These are phyloP conservation scores for Colletotrichum brevisporum DNA, from an alignment of 2,329 filamentous ascomycete species.

Conservation along the genomic window DNA sequence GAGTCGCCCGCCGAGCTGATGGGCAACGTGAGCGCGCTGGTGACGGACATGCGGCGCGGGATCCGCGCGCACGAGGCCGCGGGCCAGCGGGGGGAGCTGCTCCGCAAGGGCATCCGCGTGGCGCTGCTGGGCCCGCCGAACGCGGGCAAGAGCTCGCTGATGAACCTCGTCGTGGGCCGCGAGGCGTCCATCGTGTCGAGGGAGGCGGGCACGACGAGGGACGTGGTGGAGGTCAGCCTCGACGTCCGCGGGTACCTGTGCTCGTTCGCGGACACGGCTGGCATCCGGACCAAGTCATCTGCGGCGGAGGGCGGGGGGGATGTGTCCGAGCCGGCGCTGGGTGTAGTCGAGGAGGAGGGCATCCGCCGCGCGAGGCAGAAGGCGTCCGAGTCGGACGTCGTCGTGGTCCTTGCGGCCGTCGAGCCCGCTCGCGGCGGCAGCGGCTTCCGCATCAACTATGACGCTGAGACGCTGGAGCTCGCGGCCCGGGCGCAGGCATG, in stretches of 20 bases:
- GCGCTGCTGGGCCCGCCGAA: slow-evolving; percentile 93
- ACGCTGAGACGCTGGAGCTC: slow-evolving; percentile 68
- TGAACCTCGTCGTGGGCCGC: slow-evolving; percentile 90
- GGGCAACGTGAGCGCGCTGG: slow-evolving; percentile 75
- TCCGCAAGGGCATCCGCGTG: slow-evolving; percentile 87
- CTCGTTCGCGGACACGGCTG: slow-evolving; percentile 95
- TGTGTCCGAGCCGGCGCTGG: slow-evolving; percentile 62
- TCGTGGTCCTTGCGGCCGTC: slow-evolving; percentile 85
- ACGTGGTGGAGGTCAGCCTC: slow-evolving; percentile 92
- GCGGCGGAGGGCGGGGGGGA: slow-evolving; percentile 36
- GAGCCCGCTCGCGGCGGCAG: slow-evolving; percentile 60
- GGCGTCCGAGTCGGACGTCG: slow-evolving; percentile 86
- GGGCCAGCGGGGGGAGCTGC: slow-evolving; percentile 84
- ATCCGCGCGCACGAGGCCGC: slow-evolving; percentile 81
- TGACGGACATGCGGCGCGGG: slow-evolving; percentile 71
- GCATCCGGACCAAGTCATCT: slow-evolving; percentile 72
- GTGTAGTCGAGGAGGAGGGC: slow-evolving; percentile 87
- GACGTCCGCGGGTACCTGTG: slow-evolving; percentile 93
- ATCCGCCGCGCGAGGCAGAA: slow-evolving; percentile 88
- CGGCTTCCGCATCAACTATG: slow-evolving; percentile 62
- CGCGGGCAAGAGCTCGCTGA: slow-evolving; percentile 92
- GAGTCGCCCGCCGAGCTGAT: slow-evolving; percentile 84
- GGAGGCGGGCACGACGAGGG: slow-evolving; percentile 93
- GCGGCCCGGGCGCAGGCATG: slow-evolving; percentile 63
- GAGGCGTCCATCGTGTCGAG: slow-evolving; percentile 96